These are phyloP conservation scores for Trichoderma sp. DNA, from an alignment of 2,329 filamentous ascomycete genomes.

Conservation along the genomic window DNA sequence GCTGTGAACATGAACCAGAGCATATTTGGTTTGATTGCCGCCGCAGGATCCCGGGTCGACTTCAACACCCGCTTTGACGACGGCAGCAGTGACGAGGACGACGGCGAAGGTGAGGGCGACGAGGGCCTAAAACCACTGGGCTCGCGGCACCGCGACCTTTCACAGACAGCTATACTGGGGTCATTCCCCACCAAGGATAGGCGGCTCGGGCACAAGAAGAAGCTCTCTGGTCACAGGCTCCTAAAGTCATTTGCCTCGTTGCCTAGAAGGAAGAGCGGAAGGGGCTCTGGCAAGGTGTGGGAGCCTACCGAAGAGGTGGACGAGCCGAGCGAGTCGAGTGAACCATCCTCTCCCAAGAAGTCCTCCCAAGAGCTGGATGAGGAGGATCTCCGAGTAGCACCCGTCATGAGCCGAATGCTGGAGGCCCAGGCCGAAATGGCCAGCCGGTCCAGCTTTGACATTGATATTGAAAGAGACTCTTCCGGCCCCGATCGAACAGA, in stretches of 20 bases:
- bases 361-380: constrained; percentile 28
- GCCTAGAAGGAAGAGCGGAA: constrained; percentile 50
- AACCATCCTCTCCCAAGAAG: constrained; percentile 34
- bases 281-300: constrained; percentile 47
- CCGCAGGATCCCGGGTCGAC: constrained; percentile 80
- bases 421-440: constrained; percentile 70
- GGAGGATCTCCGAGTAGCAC: constrained; percentile 57
- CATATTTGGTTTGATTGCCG: constrained; percentile 89
- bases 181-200: constrained; percentile 36
- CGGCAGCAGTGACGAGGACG: constrained; percentile 81
- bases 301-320: constrained; percentile 43
- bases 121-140: constrained; percentile 50
- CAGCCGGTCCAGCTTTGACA: constrained; percentile 60
- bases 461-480: constrained; percentile 55
- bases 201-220: constrained; percentile 56
- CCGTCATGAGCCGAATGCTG: constrained; percentile 77
- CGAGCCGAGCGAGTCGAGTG: constrained; percentile 37
- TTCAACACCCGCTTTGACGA: constrained; percentile 80
- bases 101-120: constrained; percentile 72
- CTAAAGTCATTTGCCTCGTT: constrained; percentile 68
- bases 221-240: constrained; percentile 67
- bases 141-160: constrained; percentile 46
- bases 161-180: constrained; percentile 49
- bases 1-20: constrained; percentile 87
- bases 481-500: constrained; percentile 44